Evolutionary conservation across 495 filamentous ascomycete genomes (phyloP).

Genomic region (Pyrenula massariospora): DNA sequence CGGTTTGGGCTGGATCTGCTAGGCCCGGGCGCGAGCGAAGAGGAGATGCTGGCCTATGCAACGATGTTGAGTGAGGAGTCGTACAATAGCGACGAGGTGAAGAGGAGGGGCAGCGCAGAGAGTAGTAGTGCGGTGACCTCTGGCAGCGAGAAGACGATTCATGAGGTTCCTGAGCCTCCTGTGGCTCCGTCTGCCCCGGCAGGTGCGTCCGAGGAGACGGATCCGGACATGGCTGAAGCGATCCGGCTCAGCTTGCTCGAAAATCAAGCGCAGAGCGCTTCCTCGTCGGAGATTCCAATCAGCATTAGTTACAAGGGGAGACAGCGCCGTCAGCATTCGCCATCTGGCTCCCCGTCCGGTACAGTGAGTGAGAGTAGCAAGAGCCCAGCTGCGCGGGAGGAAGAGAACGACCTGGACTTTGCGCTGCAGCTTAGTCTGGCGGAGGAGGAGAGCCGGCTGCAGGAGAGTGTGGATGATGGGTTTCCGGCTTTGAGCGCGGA

Average conservation of each 20-base stretch:
- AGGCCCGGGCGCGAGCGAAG: slow-evolving; percentile 62
- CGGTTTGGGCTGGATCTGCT: slow-evolving; percentile 74
- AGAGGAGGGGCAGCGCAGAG: slow-evolving; percentile 36
- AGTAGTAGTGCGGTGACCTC: slow-evolving; percentile 34
- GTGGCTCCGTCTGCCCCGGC: slow-evolving; percentile 29
- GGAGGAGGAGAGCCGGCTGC: slow-evolving; percentile 51
- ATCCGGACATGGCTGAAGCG: slow-evolving; percentile 69
- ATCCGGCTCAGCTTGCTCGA: slow-evolving; percentile 68
- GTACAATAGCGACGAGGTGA: slow-evolving; percentile 48
- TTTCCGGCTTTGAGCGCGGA: slow-evolving; percentile 40
- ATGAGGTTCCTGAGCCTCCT: slow-evolving; percentile 39
- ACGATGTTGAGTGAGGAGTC: slow-evolving; percentile 77
- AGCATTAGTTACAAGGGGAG: slow-evolving; percentile 34
- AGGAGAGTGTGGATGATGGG: slow-evolving; percentile 31
- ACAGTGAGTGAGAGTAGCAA: slow-evolving; percentile 9
- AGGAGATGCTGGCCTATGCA: slow-evolving; percentile 83
- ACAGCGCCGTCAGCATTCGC: slow-evolving; percentile 5
- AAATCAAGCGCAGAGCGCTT: not conserved
- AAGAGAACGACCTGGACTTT: slow-evolving; percentile 60
- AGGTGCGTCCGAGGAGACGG: slow-evolving; percentile 41
- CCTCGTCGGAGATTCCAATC: slow-evolving; percentile 35
- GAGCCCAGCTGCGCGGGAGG: not conserved
- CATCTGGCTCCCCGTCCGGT: slow-evolving; percentile 12
- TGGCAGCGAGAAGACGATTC: slow-evolving; percentile 22
- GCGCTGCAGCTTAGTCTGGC: slow-evolving; percentile 77